Evolutionary conservation across 768 basidiomycete genomes (phyloP), one percentile per base, ranked within the genome.

Genomic region (Brasilioporus rufonigricans): DNA sequence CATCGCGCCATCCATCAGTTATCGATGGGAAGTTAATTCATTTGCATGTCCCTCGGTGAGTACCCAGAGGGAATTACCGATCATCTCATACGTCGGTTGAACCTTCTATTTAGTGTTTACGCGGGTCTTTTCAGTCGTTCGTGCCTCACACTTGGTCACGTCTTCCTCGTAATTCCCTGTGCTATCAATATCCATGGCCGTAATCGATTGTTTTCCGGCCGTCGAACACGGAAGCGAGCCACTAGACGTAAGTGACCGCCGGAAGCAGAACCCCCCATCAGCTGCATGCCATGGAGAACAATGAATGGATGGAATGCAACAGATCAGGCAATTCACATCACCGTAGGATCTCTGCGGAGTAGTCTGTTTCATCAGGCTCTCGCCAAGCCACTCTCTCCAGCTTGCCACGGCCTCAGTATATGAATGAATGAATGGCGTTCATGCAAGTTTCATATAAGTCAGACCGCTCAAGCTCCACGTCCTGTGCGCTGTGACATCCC

Each of bases 161-260:
- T 35, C 53, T 60, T 49, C 48, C 50, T 56, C 41, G 60, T 53
- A 48, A 67, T 61, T 55, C 53, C 56, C 55, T 51, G 52, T 57
- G 49, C 55, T 59, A 61, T 65, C 69, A 57, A 57, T 64, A 58
- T 48, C 50, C 50, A 45, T 43, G 21, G n/a, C 56, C 44, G 50
- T 54, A 59, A 63, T 53, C 48, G 50, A 44, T 19, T 53, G 21
- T 33, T 59, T 19, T 58, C 50, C 59, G 55, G 55, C 62, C 59
- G 57, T 62, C 55, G 29, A 60, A 57, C 61, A 60, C 68, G 68
- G 68, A 59, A 71, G 68, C 68, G 68, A 69, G 63, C 58, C 56
- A 64, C 59, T 38, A 55, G 57, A 70, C 68, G 68, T 70, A 70
- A 70, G 60, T 65, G 63, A 65, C 55, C 61, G 43, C 50, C 62